Evolutionary conservation across 768 basidiomycete genomes (phyloP), one percentile per base, ranked within the genome.

Genomic region (Fomitopsis serialis): DNA sequence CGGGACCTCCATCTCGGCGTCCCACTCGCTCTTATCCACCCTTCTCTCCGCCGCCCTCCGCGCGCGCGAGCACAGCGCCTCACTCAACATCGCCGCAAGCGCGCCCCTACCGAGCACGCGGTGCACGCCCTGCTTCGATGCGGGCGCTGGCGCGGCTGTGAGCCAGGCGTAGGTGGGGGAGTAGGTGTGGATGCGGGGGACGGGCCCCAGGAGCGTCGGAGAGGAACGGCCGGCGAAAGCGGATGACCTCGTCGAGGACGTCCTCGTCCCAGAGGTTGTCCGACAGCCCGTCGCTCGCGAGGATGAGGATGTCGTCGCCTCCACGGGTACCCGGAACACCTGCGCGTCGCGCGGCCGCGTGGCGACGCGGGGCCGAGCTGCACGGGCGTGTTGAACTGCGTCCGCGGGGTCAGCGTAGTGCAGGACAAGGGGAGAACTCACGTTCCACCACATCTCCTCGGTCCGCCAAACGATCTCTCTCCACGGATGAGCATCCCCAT

Each of bases 231-330:
- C 61, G 64, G 49, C 76, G 75, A 67, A 88, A 83, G 35, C 83
- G 73, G 15, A 76, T 68, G 22, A 90, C 84, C 65, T 92, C 92
- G 55, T 94, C 92, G 15, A 93, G 68, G 17, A 94, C 81, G 55
- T 94, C 91, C 61, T 86, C 84, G 60, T 92, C 90, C 87, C 92
- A 93, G 22, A 93, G 71, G 62, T 94, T 94, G 67, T 94, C 92
- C 57, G 83, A 82, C 47, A 94, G 72, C 1, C 91, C 91, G 61
- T 94, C 92, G 19, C 79, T 82, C 0, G 89, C 85, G 37, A 94
- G 79, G 56, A 94, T 86, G 52, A 93, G 77, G 49, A 92, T 85
- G 54, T 90, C 89, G 53, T 87, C 21, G 78, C 75, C 55, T 74
- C 74, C 2, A 90, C 87, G 22, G 86, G 87, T 0, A 92, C 71